phyloP scores from a whole-genome alignment of 352 stramenopile species.

The Phytophthora colocasiae region DNA sequence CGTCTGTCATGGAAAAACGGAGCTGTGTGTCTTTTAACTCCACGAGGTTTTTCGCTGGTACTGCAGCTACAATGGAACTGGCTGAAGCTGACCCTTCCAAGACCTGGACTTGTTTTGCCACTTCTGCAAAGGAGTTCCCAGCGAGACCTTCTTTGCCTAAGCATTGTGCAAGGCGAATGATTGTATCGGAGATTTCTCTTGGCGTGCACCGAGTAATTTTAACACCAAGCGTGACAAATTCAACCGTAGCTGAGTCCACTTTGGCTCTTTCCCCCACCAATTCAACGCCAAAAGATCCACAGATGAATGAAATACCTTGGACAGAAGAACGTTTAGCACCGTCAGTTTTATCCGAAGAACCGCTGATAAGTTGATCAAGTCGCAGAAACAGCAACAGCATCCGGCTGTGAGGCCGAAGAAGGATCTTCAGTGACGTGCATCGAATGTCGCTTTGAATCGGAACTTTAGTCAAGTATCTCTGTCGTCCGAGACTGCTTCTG shows the following conservation, averaged over 20 bases:
- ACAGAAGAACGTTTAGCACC: conserved; percentile 17
- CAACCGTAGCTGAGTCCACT: conserved; percentile 9
- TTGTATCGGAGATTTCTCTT: conserved; percentile 46
- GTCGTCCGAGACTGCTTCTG: conserved; percentile 31
- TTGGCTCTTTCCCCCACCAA: conserved; percentile 2
- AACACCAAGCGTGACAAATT: conserved; percentile 39
- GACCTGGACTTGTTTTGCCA: conserved; percentile 34
- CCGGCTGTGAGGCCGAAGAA: conserved; percentile 37
- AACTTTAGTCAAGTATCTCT: conserved; percentile 33
- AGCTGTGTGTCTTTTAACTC: conserved; percentile 33
- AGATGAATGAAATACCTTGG: conserved; percentile 44
- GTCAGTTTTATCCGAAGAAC: conserved; percentile 18
- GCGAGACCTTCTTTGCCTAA: conserved; percentile 17
- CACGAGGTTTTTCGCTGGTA: conserved; percentile 20
- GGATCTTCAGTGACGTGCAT: conserved; percentile 23
- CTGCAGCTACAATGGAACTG: conserved; percentile 14
- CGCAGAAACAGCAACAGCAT: conserved; percentile 57
- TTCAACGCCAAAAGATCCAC: conserved; percentile 34
- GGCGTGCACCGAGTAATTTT: conserved; percentile 53
- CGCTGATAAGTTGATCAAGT: conserved; percentile 55
- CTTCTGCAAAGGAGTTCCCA: conserved; percentile 27
- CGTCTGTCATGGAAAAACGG: conserved; percentile 58
- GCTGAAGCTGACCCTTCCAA: conserved; percentile 46
- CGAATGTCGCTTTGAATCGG: conserved; percentile 39
- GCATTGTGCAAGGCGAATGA: conserved; percentile 43